Evolutionary conservation across 2,329 filamentous ascomycete genomes (phyloP).

Genomic region (Penicillium italicum): DNA sequence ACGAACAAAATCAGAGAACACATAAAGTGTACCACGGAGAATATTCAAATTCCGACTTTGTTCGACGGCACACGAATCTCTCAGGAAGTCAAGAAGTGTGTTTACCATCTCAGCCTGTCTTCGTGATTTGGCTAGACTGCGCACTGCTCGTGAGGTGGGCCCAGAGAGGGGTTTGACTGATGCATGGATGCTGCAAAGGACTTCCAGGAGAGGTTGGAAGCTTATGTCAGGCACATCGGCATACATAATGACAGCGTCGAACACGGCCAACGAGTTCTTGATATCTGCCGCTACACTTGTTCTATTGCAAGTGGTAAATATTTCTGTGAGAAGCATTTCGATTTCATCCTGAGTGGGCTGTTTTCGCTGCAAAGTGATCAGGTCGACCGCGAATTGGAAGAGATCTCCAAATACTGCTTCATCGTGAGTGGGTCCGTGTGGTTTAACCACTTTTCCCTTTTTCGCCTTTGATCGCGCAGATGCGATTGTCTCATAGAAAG

Average conservation of each 20-base stretch:
- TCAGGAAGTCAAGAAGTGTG: constrained; percentile 37
- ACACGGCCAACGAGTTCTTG: constrained; percentile 41
- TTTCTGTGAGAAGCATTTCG: constrained; percentile 35
- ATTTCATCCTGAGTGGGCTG: constrained; percentile 36
- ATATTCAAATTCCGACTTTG: constrained; percentile 40
- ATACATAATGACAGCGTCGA: constrained; percentile 43
- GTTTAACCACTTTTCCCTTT: constrained; percentile 33
- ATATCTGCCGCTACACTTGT: constrained; percentile 43
- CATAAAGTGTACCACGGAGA: constrained; percentile 40
- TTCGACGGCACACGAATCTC: constrained; percentile 30
- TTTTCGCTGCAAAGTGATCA: constrained; percentile 43
- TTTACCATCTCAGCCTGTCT: constrained; percentile 39
- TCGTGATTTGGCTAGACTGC: constrained; percentile 41
- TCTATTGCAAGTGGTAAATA: constrained; percentile 40
- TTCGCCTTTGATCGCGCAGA: constrained; percentile 37
- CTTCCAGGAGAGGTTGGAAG: constrained; percentile 39
- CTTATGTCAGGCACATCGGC: constrained; percentile 39
- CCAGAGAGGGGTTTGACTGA: constrained; percentile 44
- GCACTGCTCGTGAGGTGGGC: constrained; percentile 42
- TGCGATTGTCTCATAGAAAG: constrained; percentile 39
- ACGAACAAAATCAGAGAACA: constrained; percentile 41
- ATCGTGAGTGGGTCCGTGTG: constrained; percentile 33
- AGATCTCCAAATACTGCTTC: constrained; percentile 38
- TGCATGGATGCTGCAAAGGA: constrained; percentile 45
- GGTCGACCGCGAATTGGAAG: constrained; percentile 42